A percentile compares a stretch with the other conserved stretches of the same genome.
Conservation (phyloP, 1,284 basidiomycete species). For the Papiliotrema nemorosa region DNA sequence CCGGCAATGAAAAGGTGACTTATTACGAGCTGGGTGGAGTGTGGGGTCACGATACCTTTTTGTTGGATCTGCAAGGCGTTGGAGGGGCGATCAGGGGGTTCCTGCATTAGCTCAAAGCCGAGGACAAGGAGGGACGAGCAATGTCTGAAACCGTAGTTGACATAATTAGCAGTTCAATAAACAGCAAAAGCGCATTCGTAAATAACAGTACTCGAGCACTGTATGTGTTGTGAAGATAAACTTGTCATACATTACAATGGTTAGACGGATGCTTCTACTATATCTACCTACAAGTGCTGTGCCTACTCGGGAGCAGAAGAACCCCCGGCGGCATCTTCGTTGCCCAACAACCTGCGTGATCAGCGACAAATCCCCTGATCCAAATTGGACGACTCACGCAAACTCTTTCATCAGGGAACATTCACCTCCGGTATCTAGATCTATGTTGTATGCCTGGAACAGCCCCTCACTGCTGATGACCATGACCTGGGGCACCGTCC, state of each 20-base stretch:
- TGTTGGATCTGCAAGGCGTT: conserved; percentile 75
- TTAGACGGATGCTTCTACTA: no score
- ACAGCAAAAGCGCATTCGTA: no score
- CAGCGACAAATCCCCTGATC: not conserved
- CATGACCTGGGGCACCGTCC: conserved; percentile 94
- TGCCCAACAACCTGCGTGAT: conserved; percentile 13
- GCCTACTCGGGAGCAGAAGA: not conserved
- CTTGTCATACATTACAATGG: not conserved
- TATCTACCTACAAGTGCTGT: not conserved
- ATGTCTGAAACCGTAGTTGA: no score
- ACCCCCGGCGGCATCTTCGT: conserved; percentile 11
- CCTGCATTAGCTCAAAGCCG: conserved; percentile 44
- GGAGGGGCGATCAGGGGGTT: conserved; percentile 76
- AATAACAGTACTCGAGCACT: no score
- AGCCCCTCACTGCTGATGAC: conserved; percentile 93
- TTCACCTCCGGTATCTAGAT: conserved; percentile 93
- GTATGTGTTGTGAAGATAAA: no score
- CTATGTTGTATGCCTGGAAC: conserved; percentile 94
- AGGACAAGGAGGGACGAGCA: no score
- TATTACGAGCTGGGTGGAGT: conserved; percentile 98
- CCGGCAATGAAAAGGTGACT: conserved; percentile 80
- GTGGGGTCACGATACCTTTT: conserved; percentile 97
- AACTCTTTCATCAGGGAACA: conserved; percentile 93
- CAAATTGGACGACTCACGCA: conserved; percentile 48
- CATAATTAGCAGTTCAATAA: no score